Percentiles rank a stretch among this genome's conserved stretches.
These are phyloP conservation scores for Diutina rugosa DNA, from an alignment of 1,139 yeast species.

Conservation along the genomic window DNA sequence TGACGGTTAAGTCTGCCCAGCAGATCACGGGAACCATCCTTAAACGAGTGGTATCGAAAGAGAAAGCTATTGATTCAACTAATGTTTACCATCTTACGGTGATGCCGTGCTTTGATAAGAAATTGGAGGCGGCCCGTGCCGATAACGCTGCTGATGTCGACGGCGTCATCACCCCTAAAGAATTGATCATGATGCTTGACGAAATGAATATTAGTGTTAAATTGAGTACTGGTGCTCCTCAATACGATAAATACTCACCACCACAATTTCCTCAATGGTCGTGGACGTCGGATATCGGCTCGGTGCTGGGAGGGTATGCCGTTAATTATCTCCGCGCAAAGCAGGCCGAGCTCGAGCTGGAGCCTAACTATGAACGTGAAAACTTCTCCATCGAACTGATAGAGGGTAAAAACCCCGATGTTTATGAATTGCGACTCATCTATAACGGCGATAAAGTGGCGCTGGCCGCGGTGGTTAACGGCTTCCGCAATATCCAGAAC, in stretches of 20 bases:
- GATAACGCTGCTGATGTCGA: conserved; percentile 53
- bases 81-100: conserved; percentile 67
- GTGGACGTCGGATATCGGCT: conserved; percentile 70
- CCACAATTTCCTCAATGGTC: conserved; percentile 10
- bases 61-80: conserved; percentile 17
- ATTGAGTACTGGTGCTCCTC: neutral
- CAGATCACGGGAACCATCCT: conserved; percentile 78
- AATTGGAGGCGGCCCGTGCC: conserved; percentile 78
- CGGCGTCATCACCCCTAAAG: conserved; percentile 88
- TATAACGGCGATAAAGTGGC: conserved; percentile 30
- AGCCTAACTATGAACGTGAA: conserved; percentile 8
- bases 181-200: conserved; percentile 57
- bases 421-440: conserved; percentile 50
- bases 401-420: conserved; percentile 66
- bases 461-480: conserved; percentile 70
- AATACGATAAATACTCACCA: neutral
- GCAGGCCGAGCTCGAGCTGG: conserved; percentile 17
- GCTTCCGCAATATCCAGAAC: conserved; percentile 90
- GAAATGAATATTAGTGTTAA: conserved; percentile 17
- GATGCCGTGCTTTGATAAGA: conserved; percentile 97
- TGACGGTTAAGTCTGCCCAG: conserved; percentile 77
- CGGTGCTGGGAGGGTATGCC: conserved; percentile 87
- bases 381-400: conserved; percentile 15
- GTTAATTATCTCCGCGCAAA: conserved; percentile 38
- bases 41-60: conserved; percentile 41